Evolutionary conservation across 192 early-diverging fungal species (phyloP), one percentile per base, ranked within the genome.

Genomic region (Coemansia sp.): DNA sequence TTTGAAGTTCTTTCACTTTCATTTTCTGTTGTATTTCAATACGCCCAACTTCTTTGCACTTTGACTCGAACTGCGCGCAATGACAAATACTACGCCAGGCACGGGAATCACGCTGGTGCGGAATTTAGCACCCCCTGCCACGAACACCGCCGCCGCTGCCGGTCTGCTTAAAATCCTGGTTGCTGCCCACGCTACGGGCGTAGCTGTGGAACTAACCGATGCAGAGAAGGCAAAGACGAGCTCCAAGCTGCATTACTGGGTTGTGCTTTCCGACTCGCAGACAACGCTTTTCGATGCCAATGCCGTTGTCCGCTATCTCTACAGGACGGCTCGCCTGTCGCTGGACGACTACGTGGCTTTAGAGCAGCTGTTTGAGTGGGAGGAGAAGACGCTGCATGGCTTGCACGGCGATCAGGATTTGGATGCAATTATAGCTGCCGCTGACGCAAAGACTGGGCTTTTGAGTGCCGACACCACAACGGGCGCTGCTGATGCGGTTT

Each of bases 291-390:
- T 73, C 56, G 76, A 84, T 29, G 74, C 74, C 55, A 84, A 84
- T 60, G 82, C 82, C 21, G 65, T 66, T 50, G 76, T 84, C 6
- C 80, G 71, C 67, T 75, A 70, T 39, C 72, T 77, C 39, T 78
- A 66, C 61, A 60, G 54, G 54, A 50, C 57, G 14, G 68, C 63
- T 27, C 51, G 54, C 25, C 80, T 68, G 23, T 30, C 80, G 0
- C 58, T 71, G 24, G 36, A 55, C 53, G 68, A 78, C 31, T 66
- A 60, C 14, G 46, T 78, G 17, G 66, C 62, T n/a, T 23, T 72
- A 29, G 80, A 83, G 69, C 70, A 68, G 66, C 64, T 68, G 25
- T 62, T 83, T 21, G 80, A 83, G 62, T 77, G 75, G 75, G 80
- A 83, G 61, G 80, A 82, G 72, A 83, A 71, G 66, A 55, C 52